A percentile compares a stretch with the other conserved stretches of the same genome.
Evolutionary conservation across 2,329 filamentous ascomycete genomes (phyloP).

Genomic region (Fusarium virguliforme): DNA sequence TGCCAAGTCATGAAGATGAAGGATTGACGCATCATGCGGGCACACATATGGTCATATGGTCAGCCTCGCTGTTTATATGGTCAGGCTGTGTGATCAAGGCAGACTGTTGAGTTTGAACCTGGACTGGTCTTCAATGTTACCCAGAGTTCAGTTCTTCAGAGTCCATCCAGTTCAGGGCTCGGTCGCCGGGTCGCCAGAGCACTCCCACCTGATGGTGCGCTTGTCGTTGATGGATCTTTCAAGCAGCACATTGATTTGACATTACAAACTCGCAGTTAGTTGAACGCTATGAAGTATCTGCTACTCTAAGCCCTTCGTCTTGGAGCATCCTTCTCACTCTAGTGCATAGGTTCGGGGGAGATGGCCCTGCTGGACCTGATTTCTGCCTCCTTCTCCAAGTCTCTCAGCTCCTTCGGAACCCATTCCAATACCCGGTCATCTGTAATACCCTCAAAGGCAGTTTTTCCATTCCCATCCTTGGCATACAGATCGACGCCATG

Average conservation of each 20-base stretch:
- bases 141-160: not conserved
- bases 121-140: too few relatives aligned
- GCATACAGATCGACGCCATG: not conserved
- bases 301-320: not conserved
- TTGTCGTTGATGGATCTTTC: not conserved
- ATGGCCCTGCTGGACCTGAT: not conserved
- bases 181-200: not conserved
- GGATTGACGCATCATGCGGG: too few relatives aligned
- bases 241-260: not conserved
- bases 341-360: not conserved
- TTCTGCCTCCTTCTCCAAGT: not conserved
- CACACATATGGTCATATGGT: too few relatives aligned
- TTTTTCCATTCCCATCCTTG: not conserved
- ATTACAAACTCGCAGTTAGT: not conserved
- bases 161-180: not conserved
- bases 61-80: too few relatives aligned
- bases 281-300: not conserved
- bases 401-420: conserved; percentile 1
- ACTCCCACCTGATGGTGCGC: conserved; percentile 8
- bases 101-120: too few relatives aligned
- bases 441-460: not conserved
- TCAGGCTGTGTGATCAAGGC: too few relatives aligned
- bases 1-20: too few relatives aligned
- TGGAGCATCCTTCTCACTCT: not conserved
- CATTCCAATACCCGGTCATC: not conserved